phyloP scores from a whole-genome alignment of 2,329 filamentous ascomycete species.

The Iodosphaeria phyllophila region DNA sequence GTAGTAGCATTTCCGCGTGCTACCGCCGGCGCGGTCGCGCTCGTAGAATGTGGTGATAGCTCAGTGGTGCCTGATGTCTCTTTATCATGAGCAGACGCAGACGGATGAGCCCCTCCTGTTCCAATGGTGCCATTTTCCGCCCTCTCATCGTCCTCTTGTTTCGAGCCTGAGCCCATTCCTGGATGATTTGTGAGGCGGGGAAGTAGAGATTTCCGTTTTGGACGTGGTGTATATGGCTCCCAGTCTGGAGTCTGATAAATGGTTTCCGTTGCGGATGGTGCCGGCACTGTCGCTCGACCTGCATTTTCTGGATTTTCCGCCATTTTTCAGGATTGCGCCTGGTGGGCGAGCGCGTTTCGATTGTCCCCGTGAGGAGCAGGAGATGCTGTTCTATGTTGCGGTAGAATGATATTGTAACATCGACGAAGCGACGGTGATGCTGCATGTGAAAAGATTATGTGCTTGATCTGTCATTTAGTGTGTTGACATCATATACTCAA shows the following conservation, averaged over 20 bases:
- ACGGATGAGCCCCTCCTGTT: not conserved
- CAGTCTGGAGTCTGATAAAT: slow-evolving; percentile 6
- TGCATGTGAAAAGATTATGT: too few species aligned
- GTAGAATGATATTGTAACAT: too few species aligned
- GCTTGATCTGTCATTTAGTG: too few species aligned
- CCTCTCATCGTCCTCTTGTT: not conserved
- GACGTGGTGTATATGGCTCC: slow-evolving; percentile 3
- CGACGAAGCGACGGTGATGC: too few species aligned
- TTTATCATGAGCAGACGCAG: not conserved
- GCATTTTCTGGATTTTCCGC: too few species aligned
- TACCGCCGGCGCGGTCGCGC: not conserved
- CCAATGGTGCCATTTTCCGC: not conserved
- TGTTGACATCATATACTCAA: too few species aligned
- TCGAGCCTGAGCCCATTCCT: not conserved
- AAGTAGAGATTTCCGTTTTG: slow-evolving; percentile 2
- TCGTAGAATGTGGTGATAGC: not conserved
- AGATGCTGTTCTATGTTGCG: too few species aligned
- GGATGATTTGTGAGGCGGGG: slow-evolving; percentile 1
- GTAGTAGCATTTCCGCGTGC: not conserved
- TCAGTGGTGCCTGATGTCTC: not conserved
- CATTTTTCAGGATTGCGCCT: too few species aligned
- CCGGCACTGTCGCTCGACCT: too few species aligned
- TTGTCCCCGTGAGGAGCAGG: too few species aligned
- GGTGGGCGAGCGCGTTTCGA: too few species aligned
- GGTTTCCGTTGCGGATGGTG: too few species aligned